Conservation (phyloP, 306 rosid genomes). For the Canavalia ensiformis region DNA sequence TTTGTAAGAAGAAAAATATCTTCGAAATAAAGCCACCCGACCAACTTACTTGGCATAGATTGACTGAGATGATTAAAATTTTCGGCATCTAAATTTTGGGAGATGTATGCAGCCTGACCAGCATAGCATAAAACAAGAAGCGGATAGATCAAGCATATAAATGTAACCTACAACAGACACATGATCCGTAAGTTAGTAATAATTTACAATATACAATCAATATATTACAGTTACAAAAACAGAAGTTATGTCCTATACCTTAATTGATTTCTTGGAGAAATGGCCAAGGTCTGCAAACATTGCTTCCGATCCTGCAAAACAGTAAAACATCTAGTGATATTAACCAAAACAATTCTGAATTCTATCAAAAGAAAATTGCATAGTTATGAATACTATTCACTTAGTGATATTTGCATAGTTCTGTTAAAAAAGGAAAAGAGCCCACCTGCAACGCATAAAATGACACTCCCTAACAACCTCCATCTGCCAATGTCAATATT, state of each 20-base stretch:
- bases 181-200: conserved; percentile 46
- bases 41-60: conserved; percentile 75
- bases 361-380: not conserved
- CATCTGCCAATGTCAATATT: conserved; percentile 53
- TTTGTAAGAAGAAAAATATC: conserved; percentile 3
- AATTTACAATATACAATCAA: not conserved
- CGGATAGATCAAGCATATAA: conserved; percentile 83
- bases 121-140: conserved; percentile 77
- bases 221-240: not conserved
- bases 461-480: conserved; percentile 75
- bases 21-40: conserved; percentile 5
- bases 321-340: conserved; percentile 12
- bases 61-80: conserved; percentile 68
- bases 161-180: conserved; percentile 66
- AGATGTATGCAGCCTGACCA: conserved; percentile 84
- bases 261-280: conserved; percentile 82
- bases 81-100: conserved; percentile 55
- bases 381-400: conserved; percentile 9
- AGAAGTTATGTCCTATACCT: conserved; percentile 54
- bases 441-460: conserved; percentile 76
- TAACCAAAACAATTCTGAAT: conserved; percentile 19
- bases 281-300: conserved; percentile 86
- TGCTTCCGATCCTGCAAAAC: conserved; percentile 76
- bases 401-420: not conserved
- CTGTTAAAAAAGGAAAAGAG: not conserved